Conservation (phyloP, 176 grass and related monocot genomes). For the Zea mays region DNA sequence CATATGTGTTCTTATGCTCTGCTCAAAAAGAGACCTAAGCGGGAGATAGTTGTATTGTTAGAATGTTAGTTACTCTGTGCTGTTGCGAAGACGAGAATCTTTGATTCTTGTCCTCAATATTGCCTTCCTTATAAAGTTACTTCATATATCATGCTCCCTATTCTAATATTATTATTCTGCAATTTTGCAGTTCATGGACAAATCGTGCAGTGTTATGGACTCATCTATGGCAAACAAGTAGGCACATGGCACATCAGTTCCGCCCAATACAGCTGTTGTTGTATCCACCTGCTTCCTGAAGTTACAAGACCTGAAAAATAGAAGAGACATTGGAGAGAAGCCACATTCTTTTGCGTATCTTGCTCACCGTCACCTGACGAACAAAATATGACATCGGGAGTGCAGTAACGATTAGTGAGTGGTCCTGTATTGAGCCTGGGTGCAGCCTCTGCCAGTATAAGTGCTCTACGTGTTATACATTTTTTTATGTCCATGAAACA, state of each 20-base stretch:
- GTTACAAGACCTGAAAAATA: conserved; percentile 6
- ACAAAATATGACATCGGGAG: conserved; percentile 28
- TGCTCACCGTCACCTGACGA: conserved; percentile 16
- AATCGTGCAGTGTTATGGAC: conserved; percentile 61
- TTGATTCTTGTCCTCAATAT: neutral
- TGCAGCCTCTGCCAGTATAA: conserved; percentile 10
- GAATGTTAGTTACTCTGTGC: neutral
- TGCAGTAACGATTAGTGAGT: conserved; percentile 33
- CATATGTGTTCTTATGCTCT: neutral
- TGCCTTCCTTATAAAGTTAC: neutral
- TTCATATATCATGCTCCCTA: neutral
- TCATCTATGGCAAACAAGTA: conserved; percentile 58
- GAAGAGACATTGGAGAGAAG: conserved; percentile 15
- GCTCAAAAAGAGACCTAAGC: neutral
- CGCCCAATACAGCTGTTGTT: conserved; percentile 38
- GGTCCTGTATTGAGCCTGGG: conserved; percentile 20
- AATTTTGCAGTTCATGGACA: conserved; percentile 62
- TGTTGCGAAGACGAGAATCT: neutral
- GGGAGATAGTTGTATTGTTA: neutral
- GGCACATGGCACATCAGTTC: conserved; percentile 38
- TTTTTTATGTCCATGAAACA: conserved; percentile 33
- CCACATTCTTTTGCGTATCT: conserved; percentile 43
- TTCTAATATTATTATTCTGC: neutral
- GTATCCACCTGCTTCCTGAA: conserved; percentile 39
- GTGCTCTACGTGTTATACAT: conserved; percentile 24